Evolutionary conservation across 2,329 filamentous ascomycete species (phyloP), one percentile per base, ranked within the genome.

Genomic region (Trichoderma arundinaceum): DNA sequence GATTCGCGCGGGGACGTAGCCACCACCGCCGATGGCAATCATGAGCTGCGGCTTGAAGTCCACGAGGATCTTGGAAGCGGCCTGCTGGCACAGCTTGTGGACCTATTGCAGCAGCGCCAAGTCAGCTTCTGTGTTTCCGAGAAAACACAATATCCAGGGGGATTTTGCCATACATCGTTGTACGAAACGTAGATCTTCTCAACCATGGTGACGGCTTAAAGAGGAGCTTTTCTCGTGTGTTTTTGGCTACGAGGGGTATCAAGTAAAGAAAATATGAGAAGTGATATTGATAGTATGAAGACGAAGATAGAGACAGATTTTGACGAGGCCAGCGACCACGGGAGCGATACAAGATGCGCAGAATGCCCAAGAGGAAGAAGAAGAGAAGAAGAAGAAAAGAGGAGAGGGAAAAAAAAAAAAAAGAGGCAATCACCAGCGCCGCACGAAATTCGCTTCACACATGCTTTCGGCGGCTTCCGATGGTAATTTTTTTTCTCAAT

Each of bases 1-100:
- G 78, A 99, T 99, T 73, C 95, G 92, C 52, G 95, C 95, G 68
- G 95, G 95, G 46, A 99, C 93, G 80, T 97, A 99, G 74, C 95
- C 95, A 74, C 95, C 95, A 70, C 95, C 95, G 73, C 95, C 95
- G 78, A 98, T 98, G 77, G 95, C 95, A 79, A 99, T 96, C 86
- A 99, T 97, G 72, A 99, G 91, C 79, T 97, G 92, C 44, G 95
- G 95, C 77, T 92, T 86, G 84, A 97, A 93, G 15, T 92, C 88
- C 76, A 89, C 83, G 73, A 99, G 88, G 77, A 98, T 96, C 73
- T 84, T 83, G 69, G 88, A 85, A 44, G 94, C 95, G 17, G 92
- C 88, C 76, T 90, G 85, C 81, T 97, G 91, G 84, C 95, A 99
- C 77, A 98, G 88, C 81, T 97, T 96, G 88, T 99, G 95, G 75